phyloP scores from a whole-genome alignment of 805 yeast genomes.

The Teunomyces tritomae region DNA sequence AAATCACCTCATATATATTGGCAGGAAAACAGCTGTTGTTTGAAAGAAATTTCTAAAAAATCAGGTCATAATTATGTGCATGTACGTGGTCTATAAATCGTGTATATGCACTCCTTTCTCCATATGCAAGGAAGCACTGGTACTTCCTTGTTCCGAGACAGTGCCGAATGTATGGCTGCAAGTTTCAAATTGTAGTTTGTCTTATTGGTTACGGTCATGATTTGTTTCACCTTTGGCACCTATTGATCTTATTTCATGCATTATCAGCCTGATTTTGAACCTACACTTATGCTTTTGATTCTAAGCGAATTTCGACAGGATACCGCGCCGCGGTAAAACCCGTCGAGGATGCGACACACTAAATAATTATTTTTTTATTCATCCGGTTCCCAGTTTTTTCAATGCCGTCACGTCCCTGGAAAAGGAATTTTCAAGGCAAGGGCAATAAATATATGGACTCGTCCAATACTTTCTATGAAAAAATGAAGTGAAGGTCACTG shows the following conservation, averaged over 20 bases:
- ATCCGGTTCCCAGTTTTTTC: neutral
- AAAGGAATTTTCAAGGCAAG: no score
- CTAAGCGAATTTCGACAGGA: no score
- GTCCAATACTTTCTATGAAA: neutral
- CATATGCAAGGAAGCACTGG: neutral
- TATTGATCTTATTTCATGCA: no score
- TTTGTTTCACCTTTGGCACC: no score
- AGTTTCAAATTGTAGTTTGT: neutral
- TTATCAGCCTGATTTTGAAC: no score
- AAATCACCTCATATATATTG: conserved; percentile 4
- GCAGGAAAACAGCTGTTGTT: conserved; percentile 3
- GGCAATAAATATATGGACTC: neutral
- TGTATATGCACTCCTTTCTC: neutral
- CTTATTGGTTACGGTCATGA: neutral
- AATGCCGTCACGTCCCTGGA: neutral
- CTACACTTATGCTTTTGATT: no score
- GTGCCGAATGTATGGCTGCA: neutral
- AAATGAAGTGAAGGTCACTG: neutral
- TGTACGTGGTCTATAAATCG: neutral
- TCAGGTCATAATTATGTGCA: conserved; percentile 8
- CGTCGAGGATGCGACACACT: neutral
- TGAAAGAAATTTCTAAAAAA: conserved; percentile 3
- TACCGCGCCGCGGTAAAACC: no score
- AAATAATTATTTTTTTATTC: neutral
- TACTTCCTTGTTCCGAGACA: neutral